Evolutionary conservation across 345 rosid genomes (phyloP).

Genomic region (Eucalyptus coolabah): DNA sequence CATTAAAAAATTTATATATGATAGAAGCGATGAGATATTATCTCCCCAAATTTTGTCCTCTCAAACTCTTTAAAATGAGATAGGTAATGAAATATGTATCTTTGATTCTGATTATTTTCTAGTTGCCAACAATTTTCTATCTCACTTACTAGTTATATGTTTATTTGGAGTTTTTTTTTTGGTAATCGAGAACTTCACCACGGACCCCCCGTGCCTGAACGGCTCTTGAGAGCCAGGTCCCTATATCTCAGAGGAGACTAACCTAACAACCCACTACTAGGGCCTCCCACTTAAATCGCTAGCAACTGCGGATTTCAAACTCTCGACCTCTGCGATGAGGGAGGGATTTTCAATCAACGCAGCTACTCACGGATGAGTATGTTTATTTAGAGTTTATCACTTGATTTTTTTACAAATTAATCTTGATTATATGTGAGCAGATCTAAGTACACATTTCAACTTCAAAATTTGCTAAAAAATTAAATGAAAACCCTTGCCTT

Average conservation of each 20-base stretch:
- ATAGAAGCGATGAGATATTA: background rate
- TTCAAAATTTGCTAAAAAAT: background rate
- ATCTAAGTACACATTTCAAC: background rate
- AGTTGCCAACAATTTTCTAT: background rate
- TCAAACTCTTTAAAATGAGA: background rate
- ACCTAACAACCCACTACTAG: accelerated
- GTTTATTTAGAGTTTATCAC: background rate
- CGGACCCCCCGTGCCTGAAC: accelerated
- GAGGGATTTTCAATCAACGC: accelerated
- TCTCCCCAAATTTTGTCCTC: background rate
- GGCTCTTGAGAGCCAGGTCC: accelerated
- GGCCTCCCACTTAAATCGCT: no score
- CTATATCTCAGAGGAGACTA: no score
- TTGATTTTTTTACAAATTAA: no score
- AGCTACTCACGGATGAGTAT: accelerated
- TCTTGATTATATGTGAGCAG: background rate
- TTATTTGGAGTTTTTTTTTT: background rate
- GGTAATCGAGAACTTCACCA: accelerated
- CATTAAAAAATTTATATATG: no score
- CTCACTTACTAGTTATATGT: background rate
- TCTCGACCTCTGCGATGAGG: no score
- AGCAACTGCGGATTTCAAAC: no score
- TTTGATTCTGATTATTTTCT: background rate
- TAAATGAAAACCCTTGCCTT: background rate
- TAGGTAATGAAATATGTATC: no score